Percentiles rank a stretch among this genome's conserved stretches.
Evolutionary conservation across 106 monocot genomes (phyloP).

Genomic region (Agapanthus africanus): DNA sequence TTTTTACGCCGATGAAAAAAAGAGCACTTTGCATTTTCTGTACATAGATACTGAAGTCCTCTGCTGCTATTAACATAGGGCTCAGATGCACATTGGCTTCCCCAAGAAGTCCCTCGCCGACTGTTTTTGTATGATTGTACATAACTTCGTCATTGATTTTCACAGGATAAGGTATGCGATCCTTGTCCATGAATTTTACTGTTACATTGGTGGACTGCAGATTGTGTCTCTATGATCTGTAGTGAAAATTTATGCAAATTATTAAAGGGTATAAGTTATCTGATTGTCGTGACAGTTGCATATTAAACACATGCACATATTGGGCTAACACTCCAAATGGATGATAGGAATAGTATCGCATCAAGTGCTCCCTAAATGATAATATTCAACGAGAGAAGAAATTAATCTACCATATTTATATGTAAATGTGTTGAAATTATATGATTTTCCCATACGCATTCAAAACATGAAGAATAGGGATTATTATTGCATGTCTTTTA

Average conservation of each 20-base stretch:
- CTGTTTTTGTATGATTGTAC: constrained; percentile 38
- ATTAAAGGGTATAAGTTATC: background rate
- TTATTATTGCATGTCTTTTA: too few relatives aligned
- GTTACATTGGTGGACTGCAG: constrained; percentile 38
- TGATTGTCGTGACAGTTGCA: background rate
- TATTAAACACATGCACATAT: background rate
- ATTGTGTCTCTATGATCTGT: constrained; percentile 52
- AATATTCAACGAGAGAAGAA: background rate
- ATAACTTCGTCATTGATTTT: constrained; percentile 40
- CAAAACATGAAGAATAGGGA: too few relatives aligned
- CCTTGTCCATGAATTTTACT: constrained; percentile 41
- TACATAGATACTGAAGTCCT: constrained; percentile 70
- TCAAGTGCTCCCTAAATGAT: background rate
- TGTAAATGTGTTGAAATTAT: too few relatives aligned
- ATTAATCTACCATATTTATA: background rate
- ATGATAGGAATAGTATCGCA: background rate
- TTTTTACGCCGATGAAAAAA: too few relatives aligned
- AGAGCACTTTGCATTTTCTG: constrained; percentile 38
- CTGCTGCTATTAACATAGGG: constrained; percentile 32
- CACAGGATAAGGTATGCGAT: constrained; percentile 40
- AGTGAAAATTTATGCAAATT: background rate
- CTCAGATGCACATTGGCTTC: constrained; percentile 17
- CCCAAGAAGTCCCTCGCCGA: constrained; percentile 35
- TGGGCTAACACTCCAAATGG: too few relatives aligned
- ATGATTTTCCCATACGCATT: too few relatives aligned